These are phyloP conservation scores for Pontederia paniculata DNA, from an alignment of 176 grass and related monocot genomes.

Conservation along the genomic window DNA sequence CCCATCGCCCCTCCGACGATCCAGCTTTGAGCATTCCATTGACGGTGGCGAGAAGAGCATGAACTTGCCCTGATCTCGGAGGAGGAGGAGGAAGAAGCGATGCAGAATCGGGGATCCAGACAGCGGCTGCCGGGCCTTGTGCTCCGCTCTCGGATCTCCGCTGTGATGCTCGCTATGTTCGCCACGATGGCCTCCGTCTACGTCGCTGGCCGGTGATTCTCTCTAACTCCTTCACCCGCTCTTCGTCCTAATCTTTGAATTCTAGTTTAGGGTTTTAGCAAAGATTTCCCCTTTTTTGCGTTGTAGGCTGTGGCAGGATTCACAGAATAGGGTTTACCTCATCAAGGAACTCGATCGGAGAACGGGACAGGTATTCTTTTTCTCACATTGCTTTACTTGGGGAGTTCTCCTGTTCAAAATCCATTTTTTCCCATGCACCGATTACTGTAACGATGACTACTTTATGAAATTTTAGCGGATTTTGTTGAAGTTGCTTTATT, in stretches of 20 bases:
- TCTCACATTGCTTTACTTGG: not conserved
- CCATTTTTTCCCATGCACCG: too few relatives aligned
- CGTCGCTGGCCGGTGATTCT: slow-evolving; percentile 59
- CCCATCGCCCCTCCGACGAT: too few relatives aligned
- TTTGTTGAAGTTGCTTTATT: not conserved
- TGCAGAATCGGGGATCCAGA: slow-evolving; percentile 74
- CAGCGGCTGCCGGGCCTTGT: slow-evolving; percentile 27
- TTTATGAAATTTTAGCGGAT: not conserved
- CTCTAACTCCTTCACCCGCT: not conserved
- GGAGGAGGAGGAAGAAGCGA: slow-evolving; percentile 9
- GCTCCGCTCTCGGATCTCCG: slow-evolving; percentile 55
- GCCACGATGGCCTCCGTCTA: slow-evolving; percentile 94
- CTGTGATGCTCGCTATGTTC: slow-evolving; percentile 88
- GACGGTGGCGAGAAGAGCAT: too few relatives aligned
- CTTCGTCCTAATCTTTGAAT: not conserved
- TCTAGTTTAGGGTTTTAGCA: slow-evolving; percentile 6
- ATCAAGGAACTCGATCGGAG: slow-evolving; percentile 83
- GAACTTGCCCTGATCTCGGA: too few relatives aligned
- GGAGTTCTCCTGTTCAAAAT: not conserved
- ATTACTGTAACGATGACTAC: too few relatives aligned
- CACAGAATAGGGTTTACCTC: slow-evolving; percentile 71
- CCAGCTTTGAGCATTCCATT: too few relatives aligned
- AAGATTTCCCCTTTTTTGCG: not conserved
- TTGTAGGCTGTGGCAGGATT: slow-evolving; percentile 85
- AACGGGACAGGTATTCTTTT: slow-evolving; percentile 57